Percentiles rank a stretch among this genome's conserved stretches.
These are phyloP conservation scores for Eudorina sp. DNA, from an alignment of 139 green algal genomes.

Conservation along the genomic window DNA sequence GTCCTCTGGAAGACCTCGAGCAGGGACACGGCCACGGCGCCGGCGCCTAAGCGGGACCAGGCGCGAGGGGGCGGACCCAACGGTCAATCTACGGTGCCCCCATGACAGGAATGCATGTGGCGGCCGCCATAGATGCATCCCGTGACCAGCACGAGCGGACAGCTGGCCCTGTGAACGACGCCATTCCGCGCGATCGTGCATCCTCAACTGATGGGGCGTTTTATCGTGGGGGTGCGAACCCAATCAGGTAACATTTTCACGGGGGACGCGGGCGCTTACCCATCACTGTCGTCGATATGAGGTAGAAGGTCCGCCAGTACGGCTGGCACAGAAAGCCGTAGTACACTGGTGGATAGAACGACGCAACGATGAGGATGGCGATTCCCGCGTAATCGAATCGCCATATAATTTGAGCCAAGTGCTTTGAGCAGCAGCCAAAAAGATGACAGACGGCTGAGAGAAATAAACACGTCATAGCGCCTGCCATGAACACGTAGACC, in stretches of 20 bases:
- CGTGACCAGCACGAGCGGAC: too few species aligned
- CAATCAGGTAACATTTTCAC: too few species aligned
- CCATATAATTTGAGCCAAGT: constrained; percentile 83
- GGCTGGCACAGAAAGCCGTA: constrained; percentile 94
- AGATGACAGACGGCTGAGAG: constrained; percentile 90
- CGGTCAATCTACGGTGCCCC: too few species aligned
- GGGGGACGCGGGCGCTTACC: too few species aligned
- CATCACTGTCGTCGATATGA: constrained; percentile 77
- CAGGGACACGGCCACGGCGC: constrained; percentile 52
- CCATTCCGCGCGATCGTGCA: too few species aligned
- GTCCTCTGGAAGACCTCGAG: constrained; percentile 59
- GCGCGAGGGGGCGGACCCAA: too few species aligned
- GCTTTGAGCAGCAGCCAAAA: constrained; percentile 86
- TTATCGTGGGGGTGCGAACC: too few species aligned
- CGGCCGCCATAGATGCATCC: too few species aligned
- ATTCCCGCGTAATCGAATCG: constrained; percentile 97
- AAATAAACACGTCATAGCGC: constrained; percentile 93
- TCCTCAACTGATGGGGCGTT: too few species aligned
- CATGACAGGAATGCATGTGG: too few species aligned
- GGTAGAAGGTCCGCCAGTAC: constrained; percentile 78
- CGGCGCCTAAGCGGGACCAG: constrained; percentile 37
- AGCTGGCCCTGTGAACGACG: too few species aligned
- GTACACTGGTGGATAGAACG: constrained; percentile 95
- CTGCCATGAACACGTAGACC: constrained; percentile 83
- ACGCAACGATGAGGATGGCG: constrained; percentile 92